phyloP scores from a whole-genome alignment of 805 yeast genomes.

The Kuraishia cidri region DNA sequence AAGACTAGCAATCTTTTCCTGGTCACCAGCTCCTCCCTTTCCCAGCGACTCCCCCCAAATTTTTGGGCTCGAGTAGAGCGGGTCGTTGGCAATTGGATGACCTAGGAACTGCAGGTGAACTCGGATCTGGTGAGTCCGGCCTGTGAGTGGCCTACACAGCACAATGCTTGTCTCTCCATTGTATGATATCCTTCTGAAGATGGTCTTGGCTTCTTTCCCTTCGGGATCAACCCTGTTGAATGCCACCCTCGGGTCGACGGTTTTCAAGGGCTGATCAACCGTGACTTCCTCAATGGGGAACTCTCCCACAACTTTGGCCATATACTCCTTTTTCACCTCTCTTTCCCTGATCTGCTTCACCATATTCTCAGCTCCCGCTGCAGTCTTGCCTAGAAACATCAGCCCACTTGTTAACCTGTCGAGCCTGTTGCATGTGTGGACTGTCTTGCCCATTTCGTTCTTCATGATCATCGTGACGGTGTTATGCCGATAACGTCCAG shows the following conservation, averaged over 20 bases:
- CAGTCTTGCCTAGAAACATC: slow-evolving; percentile 82
- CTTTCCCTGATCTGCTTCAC: slow-evolving; percentile 67
- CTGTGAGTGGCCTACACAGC: slow-evolving; percentile 79
- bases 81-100: slow-evolving; percentile 87
- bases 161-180: slow-evolving; percentile 68
- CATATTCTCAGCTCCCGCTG: slow-evolving; percentile 70
- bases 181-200: slow-evolving; percentile 57
- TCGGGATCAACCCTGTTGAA: slow-evolving; percentile 43
- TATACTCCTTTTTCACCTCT: slow-evolving; percentile 69
- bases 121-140: slow-evolving; percentile 92
- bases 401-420: slow-evolving; percentile 90
- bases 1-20: not conserved
- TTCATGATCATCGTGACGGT: slow-evolving; percentile 72
- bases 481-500: slow-evolving; percentile 73
- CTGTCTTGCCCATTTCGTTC: slow-evolving; percentile 54
- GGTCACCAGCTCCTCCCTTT: slow-evolving; percentile 34
- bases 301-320: slow-evolving; percentile 82
- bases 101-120: slow-evolving; percentile 91
- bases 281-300: slow-evolving; percentile 54
- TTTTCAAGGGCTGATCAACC: slow-evolving; percentile 61
- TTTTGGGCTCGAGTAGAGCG: slow-evolving; percentile 67
- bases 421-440: slow-evolving; percentile 80
- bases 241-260: slow-evolving; percentile 67
- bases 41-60: slow-evolving; percentile 83
- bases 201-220: slow-evolving; percentile 72